phyloP scores from a whole-genome alignment of 1,284 basidiomycete genomes.

The Cryptococcus deneoformans region DNA sequence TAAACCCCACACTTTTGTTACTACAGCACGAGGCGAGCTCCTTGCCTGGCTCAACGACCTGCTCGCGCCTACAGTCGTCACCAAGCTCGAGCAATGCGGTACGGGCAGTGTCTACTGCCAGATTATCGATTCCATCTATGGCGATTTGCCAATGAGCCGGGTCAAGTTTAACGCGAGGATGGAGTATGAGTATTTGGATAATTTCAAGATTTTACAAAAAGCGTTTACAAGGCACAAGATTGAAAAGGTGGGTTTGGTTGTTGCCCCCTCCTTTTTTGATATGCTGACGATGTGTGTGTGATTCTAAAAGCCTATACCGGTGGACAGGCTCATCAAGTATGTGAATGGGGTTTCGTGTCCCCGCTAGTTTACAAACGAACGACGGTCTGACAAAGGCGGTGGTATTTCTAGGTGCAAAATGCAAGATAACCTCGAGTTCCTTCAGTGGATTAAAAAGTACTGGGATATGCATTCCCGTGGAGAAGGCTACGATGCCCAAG shows the following conservation, averaged over 20 bases:
- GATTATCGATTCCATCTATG: slow-evolving; percentile 34
- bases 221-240: slow-evolving; percentile 83
- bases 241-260: slow-evolving; percentile 74
- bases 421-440: slow-evolving; percentile 99
- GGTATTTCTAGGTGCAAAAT: slow-evolving; percentile 75
- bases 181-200: slow-evolving; percentile 93
- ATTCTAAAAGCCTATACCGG: slow-evolving; percentile 85
- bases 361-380: neutral
- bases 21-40: slow-evolving; percentile 69
- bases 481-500: slow-evolving; percentile 83
- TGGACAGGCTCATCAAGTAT: slow-evolving; percentile 82
- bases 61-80: slow-evolving; percentile 71
- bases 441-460: slow-evolving; percentile 95
- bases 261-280: too few relatives aligned
- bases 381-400: neutral
- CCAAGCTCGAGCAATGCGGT: slow-evolving; percentile 93
- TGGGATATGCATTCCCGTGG: slow-evolving; percentile 94
- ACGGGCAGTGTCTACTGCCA: slow-evolving; percentile 87
- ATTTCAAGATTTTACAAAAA: slow-evolving; percentile 93
- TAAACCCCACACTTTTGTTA: neutral
- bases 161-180: slow-evolving; percentile 94
- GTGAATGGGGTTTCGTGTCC: slow-evolving; percentile 5
- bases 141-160: slow-evolving; percentile 79
- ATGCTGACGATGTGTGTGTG: too few relatives aligned
- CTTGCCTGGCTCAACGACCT: slow-evolving; percentile 93